phyloP scores from a whole-genome alignment of 345 rosid genomes.

The Arabidopsis suecica region DNA sequence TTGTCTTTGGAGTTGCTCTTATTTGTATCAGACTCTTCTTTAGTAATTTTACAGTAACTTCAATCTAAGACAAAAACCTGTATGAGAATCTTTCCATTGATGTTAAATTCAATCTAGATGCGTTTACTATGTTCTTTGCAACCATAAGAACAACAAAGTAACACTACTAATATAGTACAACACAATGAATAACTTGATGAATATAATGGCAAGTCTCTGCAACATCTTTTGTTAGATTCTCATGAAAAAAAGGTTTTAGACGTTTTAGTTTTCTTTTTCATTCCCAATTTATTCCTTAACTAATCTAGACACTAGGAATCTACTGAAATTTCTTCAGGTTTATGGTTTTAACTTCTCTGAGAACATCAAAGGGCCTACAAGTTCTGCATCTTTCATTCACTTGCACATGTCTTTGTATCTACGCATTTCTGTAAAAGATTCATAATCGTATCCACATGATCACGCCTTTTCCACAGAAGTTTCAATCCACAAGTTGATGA shows the following conservation, averaged over 20 bases:
- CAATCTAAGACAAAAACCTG: no score
- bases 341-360: not conserved
- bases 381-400: not conserved
- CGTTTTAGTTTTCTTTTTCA: no score
- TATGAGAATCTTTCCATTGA: no score
- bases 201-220: no score
- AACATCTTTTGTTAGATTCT: no score
- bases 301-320: not conserved
- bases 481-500: constrained; percentile 17
- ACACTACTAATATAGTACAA: not conserved
- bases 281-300: no score
- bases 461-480: not conserved
- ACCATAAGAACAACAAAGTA: not conserved
- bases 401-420: constrained; percentile 7
- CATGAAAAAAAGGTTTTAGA: no score
- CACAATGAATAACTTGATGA: no score
- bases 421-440: not conserved
- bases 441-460: constrained; percentile 25
- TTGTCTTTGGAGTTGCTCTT: no score
- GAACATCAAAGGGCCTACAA: constrained; percentile 27
- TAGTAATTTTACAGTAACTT: no score
- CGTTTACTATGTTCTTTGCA: not conserved
- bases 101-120: not conserved
- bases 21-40: no score
- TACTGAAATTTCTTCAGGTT: not conserved